These are phyloP conservation scores for Crataegus laevigata DNA, from an alignment of 306 rosid genomes.

Conservation along the genomic window DNA sequence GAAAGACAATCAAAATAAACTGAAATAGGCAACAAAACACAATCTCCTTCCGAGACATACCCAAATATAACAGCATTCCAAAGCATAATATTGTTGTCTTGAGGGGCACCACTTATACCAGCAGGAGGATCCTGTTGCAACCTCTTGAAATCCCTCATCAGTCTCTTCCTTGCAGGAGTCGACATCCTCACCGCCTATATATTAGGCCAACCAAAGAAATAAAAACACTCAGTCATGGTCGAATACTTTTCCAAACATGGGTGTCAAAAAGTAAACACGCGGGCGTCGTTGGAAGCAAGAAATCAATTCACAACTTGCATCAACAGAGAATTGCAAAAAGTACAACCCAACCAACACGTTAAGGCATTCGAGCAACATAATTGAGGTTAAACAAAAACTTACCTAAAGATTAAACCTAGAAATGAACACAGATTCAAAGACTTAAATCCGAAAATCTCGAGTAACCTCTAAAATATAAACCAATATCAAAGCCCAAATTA, in stretches of 20 bases:
- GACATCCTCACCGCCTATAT: conserved; percentile 77
- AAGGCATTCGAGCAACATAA: not conserved
- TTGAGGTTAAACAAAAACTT: not conserved
- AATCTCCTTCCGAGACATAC: conserved; percentile 34
- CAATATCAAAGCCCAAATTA: not conserved
- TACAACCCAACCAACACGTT: not conserved
- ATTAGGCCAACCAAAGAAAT: conserved; percentile 5
- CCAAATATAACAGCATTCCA: conserved; percentile 99
- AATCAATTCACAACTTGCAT: not conserved
- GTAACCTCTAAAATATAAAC: conserved; percentile 3
- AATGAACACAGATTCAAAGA: not conserved
- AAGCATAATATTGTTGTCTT: conserved; percentile 87
- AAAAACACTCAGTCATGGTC: not conserved
- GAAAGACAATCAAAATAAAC: not conserved
- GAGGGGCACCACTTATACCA: conserved; percentile 95
- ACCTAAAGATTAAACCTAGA: not conserved
- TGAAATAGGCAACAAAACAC: not conserved
- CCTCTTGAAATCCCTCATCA: conserved; percentile 94
- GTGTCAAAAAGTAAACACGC: not conserved
- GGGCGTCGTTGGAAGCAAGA: not conserved
- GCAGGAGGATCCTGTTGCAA: conserved; percentile 95
- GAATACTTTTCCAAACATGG: not conserved
- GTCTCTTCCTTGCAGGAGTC: conserved; percentile 85
- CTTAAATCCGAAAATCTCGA: not conserved
- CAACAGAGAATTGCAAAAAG: not conserved